A percentile compares a stretch with the other conserved stretches of the same genome.
Conservation (phyloP, 1,284 basidiomycete genomes). For the Ceratobasidium sp. region DNA sequence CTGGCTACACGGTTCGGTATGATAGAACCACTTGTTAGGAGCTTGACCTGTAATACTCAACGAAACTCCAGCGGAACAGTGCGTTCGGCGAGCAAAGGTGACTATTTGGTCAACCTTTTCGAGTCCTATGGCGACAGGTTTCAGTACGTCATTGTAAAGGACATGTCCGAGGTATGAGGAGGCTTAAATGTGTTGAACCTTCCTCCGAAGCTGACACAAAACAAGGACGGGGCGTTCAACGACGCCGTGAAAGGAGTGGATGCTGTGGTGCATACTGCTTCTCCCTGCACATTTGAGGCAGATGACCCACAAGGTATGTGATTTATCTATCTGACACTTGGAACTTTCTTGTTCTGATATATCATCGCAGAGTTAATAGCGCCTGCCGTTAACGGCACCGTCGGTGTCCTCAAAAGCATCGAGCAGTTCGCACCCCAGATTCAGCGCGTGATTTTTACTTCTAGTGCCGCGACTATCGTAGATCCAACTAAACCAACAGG, state of each 20-base stretch:
- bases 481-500: constrained; percentile 51
- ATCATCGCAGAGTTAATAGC: constrained; percentile 63
- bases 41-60: neutral
- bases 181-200: neutral
- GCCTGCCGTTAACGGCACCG: constrained; percentile 74
- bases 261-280: constrained; percentile 55
- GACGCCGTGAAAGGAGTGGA: constrained; percentile 56
- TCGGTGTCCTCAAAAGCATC: constrained; percentile 67
- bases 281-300: constrained; percentile 54
- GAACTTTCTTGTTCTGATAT: neutral
- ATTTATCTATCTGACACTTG: neutral
- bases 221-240: constrained; percentile 54
- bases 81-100: constrained; percentile 59
- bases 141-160: constrained; percentile 62
- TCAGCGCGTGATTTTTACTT: constrained; percentile 75
- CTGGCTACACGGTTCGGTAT: constrained; percentile 48
- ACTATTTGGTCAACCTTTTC: constrained; percentile 60
- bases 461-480: constrained; percentile 66
- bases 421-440: constrained; percentile 65
- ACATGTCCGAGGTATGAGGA: constrained; percentile 58
- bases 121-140: constrained; percentile 60
- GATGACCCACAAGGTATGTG: constrained; percentile 59
- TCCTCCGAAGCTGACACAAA: neutral
- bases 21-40: constrained; percentile 6
- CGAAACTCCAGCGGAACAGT: constrained; percentile 55